Conservation (phyloP, 805 yeast species). For the Lachancea thermotolerans region DNA sequence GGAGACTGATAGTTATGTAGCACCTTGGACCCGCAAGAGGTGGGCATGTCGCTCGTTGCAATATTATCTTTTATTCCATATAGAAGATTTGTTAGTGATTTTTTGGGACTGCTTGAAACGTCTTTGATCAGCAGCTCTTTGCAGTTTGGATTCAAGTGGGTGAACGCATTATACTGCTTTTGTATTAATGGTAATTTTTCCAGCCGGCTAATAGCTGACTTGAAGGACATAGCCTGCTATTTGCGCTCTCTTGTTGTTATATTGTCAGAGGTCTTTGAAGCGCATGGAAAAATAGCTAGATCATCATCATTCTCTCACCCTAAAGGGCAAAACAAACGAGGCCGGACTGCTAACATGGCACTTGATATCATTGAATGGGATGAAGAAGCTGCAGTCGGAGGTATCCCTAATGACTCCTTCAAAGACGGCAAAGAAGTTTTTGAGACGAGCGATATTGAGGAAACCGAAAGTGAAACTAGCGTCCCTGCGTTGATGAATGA, state of each 20-base stretch:
- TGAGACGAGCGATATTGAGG: constrained; percentile 8
- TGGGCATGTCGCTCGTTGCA: constrained; percentile 53
- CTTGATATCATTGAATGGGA: background rate
- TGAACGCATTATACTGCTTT: constrained; percentile 37
- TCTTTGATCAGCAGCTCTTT: constrained; percentile 6
- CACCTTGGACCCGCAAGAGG: constrained; percentile 74
- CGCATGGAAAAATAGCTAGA: too few species aligned
- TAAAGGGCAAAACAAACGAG: too few species aligned
- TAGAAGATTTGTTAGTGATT: constrained; percentile 28
- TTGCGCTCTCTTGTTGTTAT: too few species aligned
- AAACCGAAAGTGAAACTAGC: background rate
- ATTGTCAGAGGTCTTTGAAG: too few species aligned
- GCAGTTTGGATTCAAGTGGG: constrained; percentile 30
- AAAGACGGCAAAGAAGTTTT: constrained; percentile 1
- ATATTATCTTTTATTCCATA: constrained; percentile 77
- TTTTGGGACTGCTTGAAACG: constrained; percentile 2
- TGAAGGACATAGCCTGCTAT: constrained; percentile 8
- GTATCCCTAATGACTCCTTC: background rate
- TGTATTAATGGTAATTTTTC: constrained; percentile 18
- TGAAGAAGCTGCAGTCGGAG: background rate
- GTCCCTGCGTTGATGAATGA: background rate
- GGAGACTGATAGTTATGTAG: constrained; percentile 63
- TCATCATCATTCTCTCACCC: too few species aligned
- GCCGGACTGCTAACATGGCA: background rate
- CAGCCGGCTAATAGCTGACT: constrained; percentile 12